Percentiles rank a stretch among this genome's conserved stretches.
Conservation (phyloP, 345 rosid species). For the Eucalyptus tenuipes region DNA sequence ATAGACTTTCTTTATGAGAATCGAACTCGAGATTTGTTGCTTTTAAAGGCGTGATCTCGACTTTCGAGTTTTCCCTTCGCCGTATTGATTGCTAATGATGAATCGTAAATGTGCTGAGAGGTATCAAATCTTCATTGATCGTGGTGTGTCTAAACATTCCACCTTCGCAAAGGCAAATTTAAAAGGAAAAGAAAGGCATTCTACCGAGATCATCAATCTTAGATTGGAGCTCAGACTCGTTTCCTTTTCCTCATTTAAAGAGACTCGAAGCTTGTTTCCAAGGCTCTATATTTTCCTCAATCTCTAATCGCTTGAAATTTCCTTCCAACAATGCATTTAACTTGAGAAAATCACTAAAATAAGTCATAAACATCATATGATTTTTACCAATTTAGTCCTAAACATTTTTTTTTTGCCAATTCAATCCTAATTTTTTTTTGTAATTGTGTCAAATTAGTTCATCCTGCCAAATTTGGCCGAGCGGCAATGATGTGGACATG, state of each 20-base stretch:
- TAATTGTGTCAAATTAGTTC: accelerated
- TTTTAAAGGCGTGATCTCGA: not conserved
- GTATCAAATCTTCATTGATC: not conserved
- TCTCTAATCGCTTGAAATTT: not conserved
- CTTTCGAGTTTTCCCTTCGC: not conserved
- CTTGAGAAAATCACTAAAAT: too few relatives aligned
- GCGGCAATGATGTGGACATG: too few relatives aligned
- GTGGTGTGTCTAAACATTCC: not conserved
- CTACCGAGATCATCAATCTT: not conserved
- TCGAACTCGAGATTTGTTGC: not conserved
- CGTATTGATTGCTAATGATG: not conserved
- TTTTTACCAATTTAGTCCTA: accelerated
- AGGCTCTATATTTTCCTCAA: not conserved
- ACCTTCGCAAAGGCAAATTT: not conserved
- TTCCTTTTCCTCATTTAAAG: not conserved
- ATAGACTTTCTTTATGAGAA: not conserved
- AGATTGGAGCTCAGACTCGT: not conserved
- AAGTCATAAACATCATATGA: too few relatives aligned
- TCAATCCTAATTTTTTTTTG: accelerated
- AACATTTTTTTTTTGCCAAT: accelerated
- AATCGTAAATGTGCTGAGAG: not conserved
- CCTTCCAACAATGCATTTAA: not conserved
- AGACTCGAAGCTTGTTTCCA: not conserved
- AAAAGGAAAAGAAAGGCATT: not conserved
- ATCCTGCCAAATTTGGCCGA: accelerated